Evolutionary conservation across 177 flowering plant genomes (phyloP), one percentile per base, ranked within the genome.

Genomic region (Vitis hybrid): DNA sequence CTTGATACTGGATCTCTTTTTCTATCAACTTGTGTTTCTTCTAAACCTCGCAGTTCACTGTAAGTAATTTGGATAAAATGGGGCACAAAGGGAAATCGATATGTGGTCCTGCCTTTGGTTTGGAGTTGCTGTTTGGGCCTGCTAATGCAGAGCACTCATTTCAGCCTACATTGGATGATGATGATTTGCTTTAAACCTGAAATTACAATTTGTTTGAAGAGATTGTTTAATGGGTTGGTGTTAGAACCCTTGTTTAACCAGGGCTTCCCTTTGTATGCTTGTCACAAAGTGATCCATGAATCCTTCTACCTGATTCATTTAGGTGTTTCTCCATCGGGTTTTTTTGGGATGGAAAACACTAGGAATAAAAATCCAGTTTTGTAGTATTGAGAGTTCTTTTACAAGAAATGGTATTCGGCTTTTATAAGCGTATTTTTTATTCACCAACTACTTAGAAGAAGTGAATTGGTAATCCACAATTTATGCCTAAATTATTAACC

Each of bases 91-190:
- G 87, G 0, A 81, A 73, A 72, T 84, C 94, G 26, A 82, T 86
- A 20, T 82, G 89, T 55, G 92, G 97, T 29, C 75, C 90, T 62
- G 73, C 87, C 15, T 92, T 90, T 78, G 82, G 92, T 77, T 2
- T 91, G 78, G 96, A 92, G 84, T 73, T 92, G 78, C 79, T 89
- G 3, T 92, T 92, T 68, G 93, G 88, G 71, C 97, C 98, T 57
- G 86, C 86, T 19, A 83, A 87, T 65, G 79, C 80, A 18, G 73
- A 64, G 20, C 3, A 19, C 22, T 70, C 74, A 64, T 55, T 66
- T 16, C 55, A 73, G 5, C 9, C 76, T 51, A 58, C 70, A 48
- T 50, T 57, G 33, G 67, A 75, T 10, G 68, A 66, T 49, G 59
- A 52, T 53, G 51, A 65, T 68, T 26, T 26, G 29, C 29, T 26